phyloP scores from a whole-genome alignment of 164 flowering plant genomes.

The Tetrastigma voinierianum region DNA sequence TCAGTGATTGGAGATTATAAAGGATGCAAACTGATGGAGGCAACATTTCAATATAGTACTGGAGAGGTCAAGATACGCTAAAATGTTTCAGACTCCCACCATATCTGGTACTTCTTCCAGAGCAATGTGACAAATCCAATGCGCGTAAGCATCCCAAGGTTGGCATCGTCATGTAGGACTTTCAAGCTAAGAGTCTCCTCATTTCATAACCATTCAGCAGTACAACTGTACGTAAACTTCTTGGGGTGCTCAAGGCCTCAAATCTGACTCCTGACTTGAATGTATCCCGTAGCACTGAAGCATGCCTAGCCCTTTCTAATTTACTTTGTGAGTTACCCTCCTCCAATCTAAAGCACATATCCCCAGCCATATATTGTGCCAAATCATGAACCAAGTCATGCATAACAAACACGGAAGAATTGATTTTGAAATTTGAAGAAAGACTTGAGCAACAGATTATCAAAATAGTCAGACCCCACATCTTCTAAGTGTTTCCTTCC shows the following conservation, averaged over 20 bases:
- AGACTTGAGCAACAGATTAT: too few species aligned
- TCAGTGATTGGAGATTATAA: constrained; percentile 4
- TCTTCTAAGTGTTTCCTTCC: too few species aligned
- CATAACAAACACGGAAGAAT: too few species aligned
- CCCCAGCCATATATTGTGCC: too few species aligned
- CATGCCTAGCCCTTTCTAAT: too few species aligned
- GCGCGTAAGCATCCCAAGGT: background rate
- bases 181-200: too few species aligned
- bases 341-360: too few species aligned
- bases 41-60: background rate
- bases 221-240: background rate
- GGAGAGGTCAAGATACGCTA: constrained; percentile 4
- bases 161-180: background rate
- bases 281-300: too few species aligned
- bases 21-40: constrained; percentile 7
- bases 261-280: background rate
- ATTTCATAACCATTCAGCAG: background rate
- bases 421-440: too few species aligned
- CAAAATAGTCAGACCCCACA: too few species aligned
- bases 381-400: too few species aligned
- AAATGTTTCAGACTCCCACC: constrained; percentile 4
- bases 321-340: too few species aligned
- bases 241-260: background rate
- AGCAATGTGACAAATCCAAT: background rate
- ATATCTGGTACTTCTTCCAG: background rate